A percentile compares a stretch with the other conserved stretches of the same genome.
Evolutionary conservation across 2,329 filamentous ascomycete species (phyloP).

Genomic region (Fusarium lyarnte): DNA sequence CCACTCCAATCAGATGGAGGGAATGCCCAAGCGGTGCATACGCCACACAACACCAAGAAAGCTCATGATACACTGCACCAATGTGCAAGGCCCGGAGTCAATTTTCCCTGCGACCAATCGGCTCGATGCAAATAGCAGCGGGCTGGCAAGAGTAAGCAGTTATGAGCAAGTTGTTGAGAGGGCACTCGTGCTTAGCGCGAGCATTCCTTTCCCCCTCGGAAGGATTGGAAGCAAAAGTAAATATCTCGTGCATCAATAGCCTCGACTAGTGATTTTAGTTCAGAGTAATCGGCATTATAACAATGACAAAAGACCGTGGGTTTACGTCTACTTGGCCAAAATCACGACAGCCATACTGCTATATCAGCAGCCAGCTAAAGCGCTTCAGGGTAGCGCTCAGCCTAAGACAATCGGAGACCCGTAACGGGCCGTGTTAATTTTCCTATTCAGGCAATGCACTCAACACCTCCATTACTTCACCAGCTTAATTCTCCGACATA

Average conservation of each 20-base stretch:
- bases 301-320: background rate
- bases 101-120: background rate
- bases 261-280: background rate
- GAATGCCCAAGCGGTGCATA: background rate
- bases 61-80: background rate
- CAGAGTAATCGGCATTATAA: background rate
- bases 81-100: background rate
- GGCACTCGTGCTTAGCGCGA: background rate
- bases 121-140: accelerated
- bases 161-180: background rate
- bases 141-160: background rate
- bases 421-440: background rate
- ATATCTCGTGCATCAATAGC: background rate
- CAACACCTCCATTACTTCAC: background rate
- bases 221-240: background rate
- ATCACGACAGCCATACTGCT: background rate
- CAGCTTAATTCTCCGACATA: background rate
- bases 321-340: background rate
- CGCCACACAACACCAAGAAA: background rate
- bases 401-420: background rate
- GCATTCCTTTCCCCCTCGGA: background rate
- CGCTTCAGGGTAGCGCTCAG: background rate
- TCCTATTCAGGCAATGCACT: background rate
- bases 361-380: background rate
- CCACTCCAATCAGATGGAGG: background rate